Base-by-base conservation (phyloP, 2,329 filamentous ascomycete genomes). In the Fusarium neocosmosporiellum region DNA sequence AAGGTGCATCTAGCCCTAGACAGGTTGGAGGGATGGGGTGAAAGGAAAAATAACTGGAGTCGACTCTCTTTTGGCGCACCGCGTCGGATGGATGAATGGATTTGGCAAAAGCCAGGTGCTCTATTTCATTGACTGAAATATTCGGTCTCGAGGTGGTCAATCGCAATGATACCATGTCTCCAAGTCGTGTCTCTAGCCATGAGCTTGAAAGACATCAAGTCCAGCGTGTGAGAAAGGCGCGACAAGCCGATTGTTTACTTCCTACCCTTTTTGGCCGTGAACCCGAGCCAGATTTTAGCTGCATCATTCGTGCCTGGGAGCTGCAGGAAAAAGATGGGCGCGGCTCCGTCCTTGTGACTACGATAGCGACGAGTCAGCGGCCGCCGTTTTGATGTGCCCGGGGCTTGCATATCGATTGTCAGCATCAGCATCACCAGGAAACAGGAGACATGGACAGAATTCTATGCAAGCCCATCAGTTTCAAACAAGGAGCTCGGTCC, bases 321-420 rank as follows among this genome's bases (percentile, higher is more conserved):
- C 36, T 70, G 63, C 63, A 72, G 63, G 27, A 59, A 29, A 24
- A 11, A 14, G 22, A n/a, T 34, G 57, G 50, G 39, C 63, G 66
- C 70, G 63, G 70, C 57, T 73, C 66, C 67, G 63, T 53, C 70
- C 70, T 71, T 59, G 70, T 73, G 70, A 73, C 59, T 70, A 61
- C 37, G 33, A 66, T 53, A 54, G 55, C 39, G 60, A 59, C 69
- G 69, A 66, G 60, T 72, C 53, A 72, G 46, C 50, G 41, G 64
- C 29, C 10, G 62, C 33, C 31, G 62, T 29, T 57, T 36, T 39
- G 37, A 11, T 34, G 31, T 34, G 34, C 62, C 70, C 63, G 27
- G 37, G 14, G 41, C 41, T 67, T 59, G 54, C 29, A 46, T 43
- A 37, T 64, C 66, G 37, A 50, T 66, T 72, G 69, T 71, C 67